Percentiles rank a stretch among this genome's conserved stretches.
These are phyloP conservation scores for Pachyrhizus erosus DNA, from an alignment of 306 rosid species.

Conservation along the genomic window DNA sequence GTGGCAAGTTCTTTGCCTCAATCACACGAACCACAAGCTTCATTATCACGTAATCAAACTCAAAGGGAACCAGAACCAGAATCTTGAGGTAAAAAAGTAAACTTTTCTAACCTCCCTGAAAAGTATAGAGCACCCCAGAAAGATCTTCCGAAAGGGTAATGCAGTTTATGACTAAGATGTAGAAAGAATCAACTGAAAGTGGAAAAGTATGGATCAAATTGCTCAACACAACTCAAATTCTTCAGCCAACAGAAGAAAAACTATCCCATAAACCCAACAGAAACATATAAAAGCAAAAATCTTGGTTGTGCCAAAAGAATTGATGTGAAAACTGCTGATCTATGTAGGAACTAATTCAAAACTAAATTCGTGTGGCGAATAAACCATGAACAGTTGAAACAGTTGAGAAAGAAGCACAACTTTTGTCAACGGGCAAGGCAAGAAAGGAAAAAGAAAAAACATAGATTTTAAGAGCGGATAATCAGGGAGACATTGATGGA, in stretches of 20 bases:
- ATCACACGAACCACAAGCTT: constrained; percentile 84
- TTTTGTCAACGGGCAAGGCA: not conserved
- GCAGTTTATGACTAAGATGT: not conserved
- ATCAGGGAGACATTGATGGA: constrained; percentile 33
- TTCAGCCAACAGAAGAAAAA: constrained; percentile 26
- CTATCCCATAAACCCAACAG: not conserved
- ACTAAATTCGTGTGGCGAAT: not conserved
- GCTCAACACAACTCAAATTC: constrained; percentile 16
- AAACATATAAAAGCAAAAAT: not conserved
- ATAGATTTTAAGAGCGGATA: not conserved
- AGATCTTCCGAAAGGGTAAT: constrained; percentile 44
- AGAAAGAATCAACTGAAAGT: constrained; percentile 11
- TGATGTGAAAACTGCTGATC: constrained; percentile 24
- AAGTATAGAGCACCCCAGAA: constrained; percentile 25
- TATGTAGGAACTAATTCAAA: not conserved
- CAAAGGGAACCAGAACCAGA: constrained; percentile 11
- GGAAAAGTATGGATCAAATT: not conserved
- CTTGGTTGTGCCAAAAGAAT: not conserved
- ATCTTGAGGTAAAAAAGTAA: constrained; percentile 33
- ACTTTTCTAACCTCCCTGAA: constrained; percentile 30
- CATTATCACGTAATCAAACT: constrained; percentile 53
- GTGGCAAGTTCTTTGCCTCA: constrained; percentile 87
- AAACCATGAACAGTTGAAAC: not conserved
- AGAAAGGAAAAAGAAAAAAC: not conserved
- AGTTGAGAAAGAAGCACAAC: constrained; percentile 7